Evolutionary conservation across 2,329 filamentous ascomycete genomes (phyloP), one percentile per base, ranked within the genome.

Genomic region (Aspergillus spinulosporus): DNA sequence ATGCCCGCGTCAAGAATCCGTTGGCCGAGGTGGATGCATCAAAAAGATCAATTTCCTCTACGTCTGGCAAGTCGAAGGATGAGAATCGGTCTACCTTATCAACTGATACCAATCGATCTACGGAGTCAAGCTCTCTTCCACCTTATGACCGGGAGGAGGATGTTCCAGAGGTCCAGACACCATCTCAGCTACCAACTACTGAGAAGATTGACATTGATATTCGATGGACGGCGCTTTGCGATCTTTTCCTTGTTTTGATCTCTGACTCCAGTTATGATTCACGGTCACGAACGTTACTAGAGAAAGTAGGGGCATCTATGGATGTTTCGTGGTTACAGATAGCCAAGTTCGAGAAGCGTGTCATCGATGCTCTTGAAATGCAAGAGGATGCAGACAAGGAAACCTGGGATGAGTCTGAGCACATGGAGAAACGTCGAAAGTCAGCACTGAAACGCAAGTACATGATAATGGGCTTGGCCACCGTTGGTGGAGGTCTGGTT

Each of bases 341-440:
- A 56, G 96, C 92, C 74, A 87, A 91, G 39, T 99, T 99, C 68
- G 94, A 99, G 76, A 97, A 97, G 76, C 88, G 92, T 52, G 91
- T 99, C 4, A 97, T 94, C 5, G 94, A 99, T 74, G 92, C 94
- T 1, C 79, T 99, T 21, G 94, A 99, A 74, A 97, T 99, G 91
- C 93, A 97, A 74, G 92, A 97, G 73, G 87, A 89, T 46, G 90
- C 91, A 5, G 89, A 92, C 61, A 95, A 93, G 67, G 94, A 99
- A 75, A 96, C 93, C 61, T 99, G 94, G 94, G 95, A 97, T 63
- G 94, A 99, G 72, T 88, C 94, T 8, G 90, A 95, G 62, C 92
- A 97, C 70, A 91, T 97, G 81, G 91, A 96, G 72, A 84, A 81
- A 57, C 85, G 94, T 46, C 84, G 90, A 50, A 96, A 97, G 72